Evolutionary conservation across 106 monocot genomes (phyloP).

Genomic region (Allium cepa): DNA sequence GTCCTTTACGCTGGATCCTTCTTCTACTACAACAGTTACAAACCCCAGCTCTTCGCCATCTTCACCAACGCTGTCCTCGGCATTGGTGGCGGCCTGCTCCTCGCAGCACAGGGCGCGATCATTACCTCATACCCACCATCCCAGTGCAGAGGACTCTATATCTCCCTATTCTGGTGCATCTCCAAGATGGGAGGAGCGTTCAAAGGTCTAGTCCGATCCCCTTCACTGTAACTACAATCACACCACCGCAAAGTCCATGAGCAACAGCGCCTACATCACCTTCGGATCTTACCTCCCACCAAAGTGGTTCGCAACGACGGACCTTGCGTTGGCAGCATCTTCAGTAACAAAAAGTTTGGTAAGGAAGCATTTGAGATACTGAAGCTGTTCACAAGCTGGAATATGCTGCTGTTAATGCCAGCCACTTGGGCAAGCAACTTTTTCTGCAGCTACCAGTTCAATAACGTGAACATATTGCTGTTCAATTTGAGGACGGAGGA

Average conservation of each 20-base stretch:
- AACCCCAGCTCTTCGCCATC: slow-evolving; percentile 48
- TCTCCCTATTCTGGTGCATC: slow-evolving; percentile 80
- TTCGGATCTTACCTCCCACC: slow-evolving; percentile 52
- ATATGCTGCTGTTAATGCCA: slow-evolving; percentile 67
- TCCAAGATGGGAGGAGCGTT: slow-evolving; percentile 89
- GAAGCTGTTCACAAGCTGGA: slow-evolving; percentile 61
- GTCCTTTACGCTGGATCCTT: slow-evolving; percentile 64
- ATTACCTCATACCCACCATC: slow-evolving; percentile 76
- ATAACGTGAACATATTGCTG: slow-evolving; percentile 68
- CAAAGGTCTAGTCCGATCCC: slow-evolving; percentile 83
- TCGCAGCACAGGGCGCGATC: slow-evolving; percentile 78
- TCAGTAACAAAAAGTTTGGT: slow-evolving; percentile 27
- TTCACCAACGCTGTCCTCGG: slow-evolving; percentile 72
- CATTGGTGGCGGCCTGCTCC: slow-evolving; percentile 68
- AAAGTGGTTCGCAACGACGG: slow-evolving; percentile 58
- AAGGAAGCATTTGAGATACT: slow-evolving; percentile 40
- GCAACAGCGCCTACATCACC: no score
- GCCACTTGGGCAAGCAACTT: slow-evolving; percentile 92
- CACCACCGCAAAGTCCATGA: slow-evolving; percentile 12
- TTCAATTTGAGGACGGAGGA: slow-evolving; percentile 78
- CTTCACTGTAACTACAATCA: slow-evolving; percentile 64
- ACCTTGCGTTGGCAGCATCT: slow-evolving; percentile 15
- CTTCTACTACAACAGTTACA: slow-evolving; percentile 76
- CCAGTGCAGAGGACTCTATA: slow-evolving; percentile 54
- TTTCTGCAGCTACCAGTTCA: slow-evolving; percentile 96